Evolutionary conservation across 2,329 filamentous ascomycete genomes (phyloP).

Genomic region (Arthroderma sp.): DNA sequence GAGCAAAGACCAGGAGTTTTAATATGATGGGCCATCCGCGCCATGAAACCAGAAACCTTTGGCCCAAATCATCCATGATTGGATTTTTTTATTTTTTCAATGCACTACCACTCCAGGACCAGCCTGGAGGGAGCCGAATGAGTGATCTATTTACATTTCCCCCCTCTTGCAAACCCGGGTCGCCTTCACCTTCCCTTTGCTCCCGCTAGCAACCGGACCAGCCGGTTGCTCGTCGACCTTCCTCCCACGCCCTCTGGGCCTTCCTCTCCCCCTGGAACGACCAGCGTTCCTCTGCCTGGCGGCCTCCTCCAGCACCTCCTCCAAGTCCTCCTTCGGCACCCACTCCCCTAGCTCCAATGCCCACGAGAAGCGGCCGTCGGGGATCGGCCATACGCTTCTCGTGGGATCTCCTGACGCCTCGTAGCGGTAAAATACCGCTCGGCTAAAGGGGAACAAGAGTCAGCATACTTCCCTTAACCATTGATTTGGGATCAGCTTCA

Average conservation of each 20-base stretch:
- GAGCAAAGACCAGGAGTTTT: conserved; percentile 1
- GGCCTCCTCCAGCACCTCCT: conserved; percentile 3
- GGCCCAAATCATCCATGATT: not conserved
- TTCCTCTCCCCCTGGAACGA: not conserved
- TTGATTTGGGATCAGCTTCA: not conserved
- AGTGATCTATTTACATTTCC: too few species aligned
- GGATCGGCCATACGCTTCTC: not conserved
- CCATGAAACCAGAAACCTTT: not conserved
- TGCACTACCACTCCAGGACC: not conserved
- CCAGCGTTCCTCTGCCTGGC: not conserved
- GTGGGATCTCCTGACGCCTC: conserved; percentile 10
- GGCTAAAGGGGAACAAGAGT: not conserved
- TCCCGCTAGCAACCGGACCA: not conserved
- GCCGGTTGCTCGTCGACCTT: not conserved
- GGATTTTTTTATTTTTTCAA: not conserved
- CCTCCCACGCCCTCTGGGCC: not conserved
- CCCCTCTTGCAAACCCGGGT: too few species aligned
- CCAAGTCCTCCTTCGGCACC: conserved; percentile 7
- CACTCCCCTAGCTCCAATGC: conserved; percentile 9
- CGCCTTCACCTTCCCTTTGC: too few species aligned
- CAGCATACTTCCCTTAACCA: not conserved
- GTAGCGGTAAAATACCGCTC: conserved; percentile 8
- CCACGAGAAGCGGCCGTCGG: conserved; percentile 8
- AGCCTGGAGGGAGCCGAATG: too few species aligned
- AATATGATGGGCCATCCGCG: not conserved